A percentile compares a stretch with the other conserved stretches of the same genome.
phyloP scores from a whole-genome alignment of 345 rosid species.

The Theobroma cacao region DNA sequence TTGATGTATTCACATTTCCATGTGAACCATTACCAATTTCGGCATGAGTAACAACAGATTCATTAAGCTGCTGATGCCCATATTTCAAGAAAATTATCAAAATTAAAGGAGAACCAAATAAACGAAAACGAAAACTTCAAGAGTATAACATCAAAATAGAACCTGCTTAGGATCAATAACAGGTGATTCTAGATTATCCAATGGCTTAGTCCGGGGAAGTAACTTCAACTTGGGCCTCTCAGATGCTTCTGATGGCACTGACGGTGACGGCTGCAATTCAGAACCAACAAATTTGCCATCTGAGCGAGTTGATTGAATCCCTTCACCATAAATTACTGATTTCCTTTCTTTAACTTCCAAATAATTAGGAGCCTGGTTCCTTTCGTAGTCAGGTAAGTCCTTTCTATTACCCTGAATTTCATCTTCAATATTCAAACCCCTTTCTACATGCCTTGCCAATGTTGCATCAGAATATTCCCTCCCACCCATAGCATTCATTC shows the following conservation, averaged over 20 bases:
- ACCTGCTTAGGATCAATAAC: constrained; percentile 46
- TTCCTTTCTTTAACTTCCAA: constrained; percentile 46
- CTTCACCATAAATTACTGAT: constrained; percentile 22
- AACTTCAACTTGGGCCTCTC: constrained; percentile 73
- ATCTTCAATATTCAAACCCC: constrained; percentile 34
- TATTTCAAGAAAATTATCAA: constrained; percentile 26
- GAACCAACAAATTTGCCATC: constrained; percentile 39
- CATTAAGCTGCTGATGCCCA: constrained; percentile 28
- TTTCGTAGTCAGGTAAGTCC: constrained; percentile 39
- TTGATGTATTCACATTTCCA: constrained; percentile 29
- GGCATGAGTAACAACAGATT: constrained; percentile 24
- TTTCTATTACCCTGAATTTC: constrained; percentile 38
- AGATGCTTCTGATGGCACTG: constrained; percentile 37
- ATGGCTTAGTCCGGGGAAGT: constrained; percentile 60
- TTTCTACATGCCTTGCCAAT: constrained; percentile 37
- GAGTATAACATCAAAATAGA: neutral
- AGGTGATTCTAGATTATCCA: constrained; percentile 45
- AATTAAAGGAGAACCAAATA: constrained; percentile 13
- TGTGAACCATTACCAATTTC: constrained; percentile 30
- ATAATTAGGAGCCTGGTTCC: constrained; percentile 24
- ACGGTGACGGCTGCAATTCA: constrained; percentile 33
- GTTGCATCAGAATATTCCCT: constrained; percentile 32
- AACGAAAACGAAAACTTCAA: neutral
- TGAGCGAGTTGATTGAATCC: constrained; percentile 31
- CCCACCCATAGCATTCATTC: constrained; percentile 30